Conservation (phyloP, 352 stramenopile species). For the Plasmopara muralis region DNA sequence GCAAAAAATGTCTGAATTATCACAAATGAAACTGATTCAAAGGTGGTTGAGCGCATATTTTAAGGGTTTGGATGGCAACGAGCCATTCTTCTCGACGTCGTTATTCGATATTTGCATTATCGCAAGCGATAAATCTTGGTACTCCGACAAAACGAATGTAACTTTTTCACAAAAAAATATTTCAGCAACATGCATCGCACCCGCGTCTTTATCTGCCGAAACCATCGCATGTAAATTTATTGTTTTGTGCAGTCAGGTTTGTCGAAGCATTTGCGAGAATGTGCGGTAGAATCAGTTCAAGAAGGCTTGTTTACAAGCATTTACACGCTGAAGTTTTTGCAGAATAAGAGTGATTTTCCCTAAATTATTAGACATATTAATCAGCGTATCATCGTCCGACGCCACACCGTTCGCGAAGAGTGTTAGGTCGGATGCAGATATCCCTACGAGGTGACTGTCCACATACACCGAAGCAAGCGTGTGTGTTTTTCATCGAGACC, state of each 20-base stretch:
- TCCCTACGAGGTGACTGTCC: too few species aligned
- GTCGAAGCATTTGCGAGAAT: conserved; percentile 12
- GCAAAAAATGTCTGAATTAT: neutral
- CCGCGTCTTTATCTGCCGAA: conserved; percentile 9
- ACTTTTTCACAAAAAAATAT: conserved; percentile 10
- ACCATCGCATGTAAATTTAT: conserved; percentile 21
- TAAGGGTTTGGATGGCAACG: conserved; percentile 22
- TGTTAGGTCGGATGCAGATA: too few species aligned
- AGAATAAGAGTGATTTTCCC: too few species aligned
- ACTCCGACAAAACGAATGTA: conserved; percentile 18
- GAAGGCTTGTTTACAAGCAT: too few species aligned
- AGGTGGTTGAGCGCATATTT: conserved; percentile 9
- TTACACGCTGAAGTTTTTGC: too few species aligned
- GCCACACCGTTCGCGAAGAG: too few species aligned
- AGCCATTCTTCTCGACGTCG: conserved; percentile 21
- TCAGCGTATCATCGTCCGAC: too few species aligned
- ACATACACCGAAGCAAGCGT: too few species aligned
- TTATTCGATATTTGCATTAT: conserved; percentile 29
- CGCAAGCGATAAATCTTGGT: conserved; percentile 12
- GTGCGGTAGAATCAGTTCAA: conserved; percentile 8
- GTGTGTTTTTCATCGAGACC: too few species aligned
- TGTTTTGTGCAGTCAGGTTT: conserved; percentile 8
- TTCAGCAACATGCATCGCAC: conserved; percentile 22
- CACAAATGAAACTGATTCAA: conserved; percentile 10
- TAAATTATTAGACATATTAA: too few species aligned